phyloP scores from a whole-genome alignment of 1,284 basidiomycete species.

The Amylostereum areolatum region DNA sequence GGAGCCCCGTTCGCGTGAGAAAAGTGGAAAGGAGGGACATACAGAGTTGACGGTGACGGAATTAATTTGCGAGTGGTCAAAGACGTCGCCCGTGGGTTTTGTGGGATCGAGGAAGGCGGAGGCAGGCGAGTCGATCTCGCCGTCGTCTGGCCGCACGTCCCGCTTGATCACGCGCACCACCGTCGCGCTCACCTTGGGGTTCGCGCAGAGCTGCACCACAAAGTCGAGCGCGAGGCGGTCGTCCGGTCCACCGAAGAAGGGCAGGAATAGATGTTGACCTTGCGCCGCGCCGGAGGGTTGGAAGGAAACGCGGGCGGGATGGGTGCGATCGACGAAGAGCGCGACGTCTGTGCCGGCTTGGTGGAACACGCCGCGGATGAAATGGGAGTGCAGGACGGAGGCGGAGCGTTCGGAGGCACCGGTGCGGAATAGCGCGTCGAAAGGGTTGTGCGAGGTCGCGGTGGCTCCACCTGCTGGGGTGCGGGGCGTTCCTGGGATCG shows the following conservation, averaged over 20 bases:
- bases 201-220: constrained; percentile 52
- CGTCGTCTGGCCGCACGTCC: constrained; percentile 22
- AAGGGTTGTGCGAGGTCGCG: constrained; percentile 32
- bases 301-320: too few species aligned
- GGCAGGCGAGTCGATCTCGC: constrained; percentile 18
- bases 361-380: constrained; percentile 56
- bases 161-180: constrained; percentile 57
- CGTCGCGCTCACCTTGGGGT: constrained; percentile 44
- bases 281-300: constrained; percentile 23
- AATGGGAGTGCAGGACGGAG: constrained; percentile 43
- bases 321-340: constrained; percentile 64
- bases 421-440: constrained; percentile 58
- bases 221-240: constrained; percentile 57
- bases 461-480: constrained; percentile 10
- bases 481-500: too few species aligned
- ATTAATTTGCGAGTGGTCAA: constrained; percentile 26
- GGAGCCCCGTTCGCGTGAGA: not conserved
- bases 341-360: constrained; percentile 47
- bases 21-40: constrained; percentile 7
- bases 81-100: constrained; percentile 20
- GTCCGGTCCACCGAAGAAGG: constrained; percentile 71
- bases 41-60: constrained; percentile 41
- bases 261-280: constrained; percentile 50
- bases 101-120: constrained; percentile 17
- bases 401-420: constrained; percentile 22